Percentiles rank a stretch among this genome's conserved stretches.
These are phyloP conservation scores for Pleodorina starrii DNA, from an alignment of 139 green algal species.

Conservation along the genomic window DNA sequence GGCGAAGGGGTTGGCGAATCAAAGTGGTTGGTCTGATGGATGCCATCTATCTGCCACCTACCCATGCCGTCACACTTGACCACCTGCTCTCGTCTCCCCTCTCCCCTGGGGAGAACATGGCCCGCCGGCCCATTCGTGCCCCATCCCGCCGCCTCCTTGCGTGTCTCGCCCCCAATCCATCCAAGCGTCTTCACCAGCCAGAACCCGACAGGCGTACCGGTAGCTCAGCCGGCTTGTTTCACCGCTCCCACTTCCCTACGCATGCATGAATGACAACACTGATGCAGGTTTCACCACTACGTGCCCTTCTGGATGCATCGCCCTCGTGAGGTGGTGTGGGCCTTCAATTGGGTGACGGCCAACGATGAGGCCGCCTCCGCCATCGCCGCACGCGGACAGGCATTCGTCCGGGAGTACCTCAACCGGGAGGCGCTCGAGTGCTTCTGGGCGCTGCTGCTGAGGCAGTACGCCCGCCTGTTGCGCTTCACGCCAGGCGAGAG, in stretches of 20 bases:
- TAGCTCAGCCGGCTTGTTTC: not conserved
- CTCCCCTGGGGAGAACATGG: not conserved
- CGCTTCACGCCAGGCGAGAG: slow-evolving; percentile 8
- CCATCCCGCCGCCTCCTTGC: no score
- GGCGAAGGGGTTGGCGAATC: not conserved
- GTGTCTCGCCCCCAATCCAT: not conserved
- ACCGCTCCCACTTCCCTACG: not conserved
- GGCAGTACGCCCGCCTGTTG: slow-evolving; percentile 8
- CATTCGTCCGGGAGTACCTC: slow-evolving; percentile 13
- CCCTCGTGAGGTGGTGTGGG: slow-evolving; percentile 51
- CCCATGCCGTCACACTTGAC: not conserved
- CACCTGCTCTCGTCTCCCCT: not conserved
- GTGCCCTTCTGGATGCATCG: slow-evolving; percentile 54
- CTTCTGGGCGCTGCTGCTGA: slow-evolving; percentile 37
- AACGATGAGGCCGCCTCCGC: slow-evolving; percentile 21
- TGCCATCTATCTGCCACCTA: not conserved
- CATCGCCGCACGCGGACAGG: slow-evolving; percentile 13
- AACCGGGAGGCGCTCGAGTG: slow-evolving; percentile 34
- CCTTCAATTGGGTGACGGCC: slow-evolving; percentile 42
- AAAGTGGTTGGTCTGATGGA: not conserved
- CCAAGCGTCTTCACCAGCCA: not conserved
- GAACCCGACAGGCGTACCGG: not conserved
- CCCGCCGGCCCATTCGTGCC: no score
- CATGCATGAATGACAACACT: no score
- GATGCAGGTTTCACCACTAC: slow-evolving; percentile 47